A percentile compares a stretch with the other conserved stretches of the same genome.
Evolutionary conservation across 2,329 filamentous ascomycete species (phyloP).

Genomic region (Trichoderma afroharzianum): DNA sequence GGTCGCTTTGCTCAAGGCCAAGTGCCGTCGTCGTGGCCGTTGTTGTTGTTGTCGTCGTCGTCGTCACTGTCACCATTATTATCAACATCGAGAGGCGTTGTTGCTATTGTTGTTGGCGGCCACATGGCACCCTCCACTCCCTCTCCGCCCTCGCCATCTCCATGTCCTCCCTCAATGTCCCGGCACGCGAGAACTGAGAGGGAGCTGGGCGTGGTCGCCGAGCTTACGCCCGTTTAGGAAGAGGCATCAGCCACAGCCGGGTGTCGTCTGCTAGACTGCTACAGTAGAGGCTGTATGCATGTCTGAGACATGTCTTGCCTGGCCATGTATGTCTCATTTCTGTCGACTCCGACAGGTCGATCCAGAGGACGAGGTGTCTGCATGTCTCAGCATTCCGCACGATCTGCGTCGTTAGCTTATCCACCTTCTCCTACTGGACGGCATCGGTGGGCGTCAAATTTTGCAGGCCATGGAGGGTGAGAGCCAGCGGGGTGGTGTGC

Average conservation of each 20-base stretch:
- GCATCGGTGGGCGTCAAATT: constrained; percentile 9
- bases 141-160: background rate
- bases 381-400: constrained; percentile 24
- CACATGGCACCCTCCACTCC: background rate
- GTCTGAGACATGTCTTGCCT: constrained; percentile 33
- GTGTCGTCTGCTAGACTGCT: constrained; percentile 16
- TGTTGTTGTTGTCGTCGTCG: background rate
- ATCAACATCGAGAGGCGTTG: background rate
- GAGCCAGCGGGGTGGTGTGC: background rate
- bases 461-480: constrained; percentile 2
- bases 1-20: background rate
- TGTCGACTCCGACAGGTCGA: constrained; percentile 34
- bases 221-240: constrained; percentile 12
- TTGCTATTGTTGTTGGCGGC: background rate
- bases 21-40: background rate
- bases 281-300: constrained; percentile 24
- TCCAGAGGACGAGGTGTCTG: constrained; percentile 26
- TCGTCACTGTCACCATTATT: background rate
- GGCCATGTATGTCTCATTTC: constrained; percentile 35
- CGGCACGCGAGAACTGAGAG: background rate
- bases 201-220: background rate
- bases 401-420: constrained; percentile 16
- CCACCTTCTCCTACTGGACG: constrained; percentile 2
- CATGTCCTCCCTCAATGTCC: background rate
- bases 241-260: constrained; percentile 10